These are phyloP conservation scores for Talaromyces borbonicus DNA, from an alignment of 495 filamentous ascomycete species.

Conservation along the genomic window DNA sequence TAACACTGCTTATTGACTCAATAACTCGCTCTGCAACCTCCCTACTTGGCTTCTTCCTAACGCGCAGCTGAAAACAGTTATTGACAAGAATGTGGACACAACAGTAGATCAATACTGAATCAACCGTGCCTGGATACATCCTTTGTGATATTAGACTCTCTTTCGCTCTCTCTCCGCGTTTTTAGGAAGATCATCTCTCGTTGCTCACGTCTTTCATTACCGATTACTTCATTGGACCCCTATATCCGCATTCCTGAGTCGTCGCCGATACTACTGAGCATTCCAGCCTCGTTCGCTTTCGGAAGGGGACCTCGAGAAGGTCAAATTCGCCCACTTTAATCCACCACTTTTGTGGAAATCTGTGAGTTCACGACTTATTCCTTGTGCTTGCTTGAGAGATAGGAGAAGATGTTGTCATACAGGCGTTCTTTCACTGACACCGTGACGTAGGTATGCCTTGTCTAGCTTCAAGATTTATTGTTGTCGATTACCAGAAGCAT, in stretches of 20 bases:
- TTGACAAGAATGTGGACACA: slow-evolving; percentile 3
- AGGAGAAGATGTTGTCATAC: not conserved
- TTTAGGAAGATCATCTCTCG: not conserved
- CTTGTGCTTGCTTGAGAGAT: not conserved
- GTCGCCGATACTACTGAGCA: not conserved
- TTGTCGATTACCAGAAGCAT: not conserved
- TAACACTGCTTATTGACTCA: not conserved
- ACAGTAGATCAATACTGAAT: not conserved
- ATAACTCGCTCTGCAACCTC: not conserved
- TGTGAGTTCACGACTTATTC: slow-evolving; percentile 4
- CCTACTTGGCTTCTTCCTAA: not conserved
- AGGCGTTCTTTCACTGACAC: not conserved
- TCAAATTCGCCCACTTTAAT: not conserved
- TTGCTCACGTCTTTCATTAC: not conserved
- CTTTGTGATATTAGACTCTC: not conserved
- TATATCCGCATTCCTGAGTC: slow-evolving; percentile 2
- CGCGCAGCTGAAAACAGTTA: slow-evolving; percentile 1
- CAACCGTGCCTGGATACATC: not conserved
- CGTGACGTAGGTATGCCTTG: slow-evolving; percentile 1
- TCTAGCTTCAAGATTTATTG: not conserved
- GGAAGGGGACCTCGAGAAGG: slow-evolving; percentile 1
- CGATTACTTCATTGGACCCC: not conserved
- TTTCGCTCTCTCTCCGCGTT: not conserved
- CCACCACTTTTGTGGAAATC: not conserved
- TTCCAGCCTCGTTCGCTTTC: slow-evolving; percentile 4